These are phyloP conservation scores for Rhododendron molle DNA, from an alignment of 148 eudicot genomes.

Conservation along the genomic window DNA sequence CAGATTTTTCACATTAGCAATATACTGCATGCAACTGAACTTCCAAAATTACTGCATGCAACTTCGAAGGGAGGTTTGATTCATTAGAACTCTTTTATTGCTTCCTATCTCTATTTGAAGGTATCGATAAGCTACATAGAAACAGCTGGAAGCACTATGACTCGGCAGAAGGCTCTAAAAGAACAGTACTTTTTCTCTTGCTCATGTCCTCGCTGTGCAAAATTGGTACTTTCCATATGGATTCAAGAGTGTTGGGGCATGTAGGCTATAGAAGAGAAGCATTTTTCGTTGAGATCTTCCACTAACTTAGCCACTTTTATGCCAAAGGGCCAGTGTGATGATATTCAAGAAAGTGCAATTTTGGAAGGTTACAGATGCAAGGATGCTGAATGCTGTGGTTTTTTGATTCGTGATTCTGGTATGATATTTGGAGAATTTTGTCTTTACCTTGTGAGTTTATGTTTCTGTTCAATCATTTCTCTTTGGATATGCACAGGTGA, in stretches of 20 bases:
- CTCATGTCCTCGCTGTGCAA: slow-evolving; percentile 71
- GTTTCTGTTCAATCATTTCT: neutral
- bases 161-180: slow-evolving; percentile 75
- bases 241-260: neutral
- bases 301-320: slow-evolving; percentile 11
- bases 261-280: neutral
- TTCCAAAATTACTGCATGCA: neutral
- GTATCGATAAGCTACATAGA: slow-evolving; percentile 84
- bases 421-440: slow-evolving; percentile 5
- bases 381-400: slow-evolving; percentile 53
- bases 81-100: neutral
- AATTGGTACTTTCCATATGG: slow-evolving; percentile 40
- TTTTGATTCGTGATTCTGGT: slow-evolving; percentile 80
- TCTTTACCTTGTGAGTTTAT: neutral
- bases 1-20: neutral
- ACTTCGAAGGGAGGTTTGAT: slow-evolving; percentile 7
- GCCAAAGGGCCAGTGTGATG: slow-evolving; percentile 68
- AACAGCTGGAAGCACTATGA: slow-evolving; percentile 89
- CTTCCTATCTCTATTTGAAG: slow-evolving; percentile 29
- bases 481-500: slow-evolving; percentile 43
- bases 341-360: slow-evolving; percentile 81
- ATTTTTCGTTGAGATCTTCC: neutral
- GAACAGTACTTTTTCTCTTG: slow-evolving; percentile 87
- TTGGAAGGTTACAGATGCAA: slow-evolving; percentile 89
- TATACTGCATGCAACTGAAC: neutral